Base-by-base conservation (phyloP, 495 filamentous ascomycete species). In the Aspergillus heteromorphus region DNA sequence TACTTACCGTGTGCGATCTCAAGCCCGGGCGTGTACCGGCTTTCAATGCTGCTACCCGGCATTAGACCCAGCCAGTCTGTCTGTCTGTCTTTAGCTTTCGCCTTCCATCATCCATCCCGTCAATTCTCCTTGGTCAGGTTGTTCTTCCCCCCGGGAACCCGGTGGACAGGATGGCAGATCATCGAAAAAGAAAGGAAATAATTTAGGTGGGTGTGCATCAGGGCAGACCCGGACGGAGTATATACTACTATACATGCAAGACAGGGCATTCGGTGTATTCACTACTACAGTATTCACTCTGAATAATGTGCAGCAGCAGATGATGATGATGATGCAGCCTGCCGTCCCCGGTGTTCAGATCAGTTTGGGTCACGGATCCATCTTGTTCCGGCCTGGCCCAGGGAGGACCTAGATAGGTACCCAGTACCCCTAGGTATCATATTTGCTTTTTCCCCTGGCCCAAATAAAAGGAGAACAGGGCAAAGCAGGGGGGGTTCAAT, bases 1-100 rank as follows among this genome's bases (percentile, higher is more conserved):
- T 43, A 48, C 53, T 43, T 49, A 51, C 48, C 42, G 55, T 57
- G 54, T 57, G 34, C 55, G 49, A 58, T 58, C 55, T 42, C 43
- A 47, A 16, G 30, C 23, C 21, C 42, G 31, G 41, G 43, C 25
- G 43, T 49, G 49, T 38, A 36, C 38, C 25, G 38, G 34, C 18
- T 14, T 14, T 19, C 23, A 53, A 48, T 51, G 55, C 55, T 58
- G 49, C 18, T 58, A 58, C 50, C 55, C 55, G 49, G 29, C 31
- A 53, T 27, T n/a, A 17, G n/a, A n/a, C n/a, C n/a, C n/a, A n/a
- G n/a, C n/a, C n/a, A n/a, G n/a, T n/a, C n/a, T n/a, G n/a, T n/a
- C n/a, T n/a, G n/a, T n/a, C n/a, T n/a, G n/a, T n/a, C n/a, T n/a
- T n/a, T n/a, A n/a, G n/a, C n/a, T n/a, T n/a, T n/a, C n/a, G n/a